Evolutionary conservation across 2,329 filamentous ascomycete species (phyloP), one percentile per base, ranked within the genome.

Genomic region (Ophiostoma fasciatum): DNA sequence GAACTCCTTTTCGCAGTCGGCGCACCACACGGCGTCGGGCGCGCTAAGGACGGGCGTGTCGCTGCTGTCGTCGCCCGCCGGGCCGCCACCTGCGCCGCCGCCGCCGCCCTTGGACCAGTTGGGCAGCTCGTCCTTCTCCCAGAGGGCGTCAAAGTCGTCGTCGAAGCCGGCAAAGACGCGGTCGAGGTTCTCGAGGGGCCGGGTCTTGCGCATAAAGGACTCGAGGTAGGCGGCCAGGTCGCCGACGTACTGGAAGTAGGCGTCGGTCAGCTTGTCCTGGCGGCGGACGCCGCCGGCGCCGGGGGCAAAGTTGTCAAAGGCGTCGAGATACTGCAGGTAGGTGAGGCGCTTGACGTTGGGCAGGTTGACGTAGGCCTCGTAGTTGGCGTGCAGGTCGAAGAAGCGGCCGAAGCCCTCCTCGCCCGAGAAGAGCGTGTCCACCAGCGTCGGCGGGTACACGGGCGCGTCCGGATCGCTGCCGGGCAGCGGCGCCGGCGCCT

Each of bases 391-490:
- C 31, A 98, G 61, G 55, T 98, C 90, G 50, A 98, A 82, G 58
- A 83, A 98, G 47, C 84, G 80, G 29, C 90, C 90, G 50, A 81
- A 94, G 0, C 79, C 80, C 56, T 98, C 90, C 58, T 98, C 92
- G 42, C 90, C 90, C 0, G 85, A 93, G 57, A 98, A 98, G 64
- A 96, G 80, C 39, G 74, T 75, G 51, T 96, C 88, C 32, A 94
- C 78, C 35, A 87, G 74, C 29, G 72, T 74, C 4, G 70, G 66
- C 38, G 71, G 57, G 1, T 67, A 62, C 31, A 79, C 73, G 33
- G 74, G 71, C 45, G 79, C 77, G 29, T 75, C 11, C 13, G 3
- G 4, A 15, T 5, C 19, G 4, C 4, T 4, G 28, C 12, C 15
- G 5, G 12, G 18, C n/a, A 12, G 15, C 13, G 18, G 7, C 11